Conservation (phyloP, 208 protist genomes). For the Leishmania amazonensis region DNA sequence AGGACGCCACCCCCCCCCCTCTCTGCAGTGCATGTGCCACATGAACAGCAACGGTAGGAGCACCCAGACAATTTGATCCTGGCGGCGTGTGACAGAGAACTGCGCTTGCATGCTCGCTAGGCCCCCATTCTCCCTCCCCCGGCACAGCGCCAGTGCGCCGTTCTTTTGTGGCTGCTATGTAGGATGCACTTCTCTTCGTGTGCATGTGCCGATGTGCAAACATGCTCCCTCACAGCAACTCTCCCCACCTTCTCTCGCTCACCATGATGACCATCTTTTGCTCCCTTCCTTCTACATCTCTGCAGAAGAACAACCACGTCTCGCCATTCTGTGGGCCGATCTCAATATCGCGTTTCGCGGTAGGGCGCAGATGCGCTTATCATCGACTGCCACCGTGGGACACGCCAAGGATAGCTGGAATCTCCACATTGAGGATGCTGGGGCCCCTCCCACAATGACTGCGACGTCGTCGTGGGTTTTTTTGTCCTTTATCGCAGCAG, state of each 20-base stretch:
- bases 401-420: conserved; percentile 5
- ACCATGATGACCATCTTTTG: background rate
- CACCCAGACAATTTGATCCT: background rate
- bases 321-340: background rate
- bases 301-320: background rate
- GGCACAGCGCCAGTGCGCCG: background rate
- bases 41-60: background rate
- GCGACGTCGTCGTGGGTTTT: conserved; percentile 31
- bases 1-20: background rate
- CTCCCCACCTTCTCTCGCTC: background rate
- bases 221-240: background rate
- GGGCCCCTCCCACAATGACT: conserved; percentile 23
- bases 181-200: background rate
- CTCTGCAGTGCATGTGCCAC: background rate
- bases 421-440: conserved; percentile 41
- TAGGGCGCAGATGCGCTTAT: background rate
- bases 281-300: background rate
- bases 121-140: background rate
- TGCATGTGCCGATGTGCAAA: background rate
- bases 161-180: background rate
- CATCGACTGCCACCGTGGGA: too few species aligned
- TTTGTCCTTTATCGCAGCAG: conserved; percentile 30
- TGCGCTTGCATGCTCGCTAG: background rate
- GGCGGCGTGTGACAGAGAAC: background rate
- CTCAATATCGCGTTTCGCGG: background rate